Conservation (phyloP, 768 basidiomycete genomes). For the Suillus americanus region DNA sequence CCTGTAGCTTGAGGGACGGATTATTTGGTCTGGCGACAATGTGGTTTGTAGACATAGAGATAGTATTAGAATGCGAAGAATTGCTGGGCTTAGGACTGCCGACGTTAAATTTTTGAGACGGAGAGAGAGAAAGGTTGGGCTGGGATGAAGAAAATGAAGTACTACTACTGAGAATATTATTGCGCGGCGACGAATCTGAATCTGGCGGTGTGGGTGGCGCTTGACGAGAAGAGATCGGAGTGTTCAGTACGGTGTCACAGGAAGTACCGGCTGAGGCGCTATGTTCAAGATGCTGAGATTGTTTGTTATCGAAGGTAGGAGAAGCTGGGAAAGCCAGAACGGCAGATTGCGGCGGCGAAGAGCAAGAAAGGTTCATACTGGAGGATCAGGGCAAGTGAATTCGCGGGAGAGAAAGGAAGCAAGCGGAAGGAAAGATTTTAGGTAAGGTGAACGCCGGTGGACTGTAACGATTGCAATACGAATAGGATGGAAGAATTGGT, state of each 20-base stretch:
- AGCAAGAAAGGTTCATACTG: slow-evolving; percentile 25
- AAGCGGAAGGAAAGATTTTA: slow-evolving; percentile 12
- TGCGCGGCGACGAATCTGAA: slow-evolving; percentile 10
- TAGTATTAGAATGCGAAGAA: slow-evolving; percentile 22
- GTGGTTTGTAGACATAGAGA: slow-evolving; percentile 13
- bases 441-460: slow-evolving; percentile 9
- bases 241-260: slow-evolving; percentile 10
- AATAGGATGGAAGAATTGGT: slow-evolving; percentile 12
- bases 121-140: slow-evolving; percentile 21
- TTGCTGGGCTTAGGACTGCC: slow-evolving; percentile 14
- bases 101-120: slow-evolving; percentile 14
- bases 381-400: slow-evolving; percentile 24
- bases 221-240: slow-evolving; percentile 15
- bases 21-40: slow-evolving; percentile 10
- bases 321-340: slow-evolving; percentile 18
- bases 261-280: slow-evolving; percentile 9
- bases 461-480: slow-evolving; percentile 21
- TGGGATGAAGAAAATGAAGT: slow-evolving; percentile 20
- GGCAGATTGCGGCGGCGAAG: slow-evolving; percentile 25
- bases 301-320: slow-evolving; percentile 10
- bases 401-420: slow-evolving; percentile 13
- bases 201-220: slow-evolving; percentile 22
- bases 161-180: slow-evolving; percentile 13
- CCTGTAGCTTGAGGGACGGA: slow-evolving; percentile 11
- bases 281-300: slow-evolving; percentile 2